Evolutionary conservation across 2,329 filamentous ascomycete species (phyloP), one percentile per base, ranked within the genome.

Genomic region (Sarocladiaceae sp.): DNA sequence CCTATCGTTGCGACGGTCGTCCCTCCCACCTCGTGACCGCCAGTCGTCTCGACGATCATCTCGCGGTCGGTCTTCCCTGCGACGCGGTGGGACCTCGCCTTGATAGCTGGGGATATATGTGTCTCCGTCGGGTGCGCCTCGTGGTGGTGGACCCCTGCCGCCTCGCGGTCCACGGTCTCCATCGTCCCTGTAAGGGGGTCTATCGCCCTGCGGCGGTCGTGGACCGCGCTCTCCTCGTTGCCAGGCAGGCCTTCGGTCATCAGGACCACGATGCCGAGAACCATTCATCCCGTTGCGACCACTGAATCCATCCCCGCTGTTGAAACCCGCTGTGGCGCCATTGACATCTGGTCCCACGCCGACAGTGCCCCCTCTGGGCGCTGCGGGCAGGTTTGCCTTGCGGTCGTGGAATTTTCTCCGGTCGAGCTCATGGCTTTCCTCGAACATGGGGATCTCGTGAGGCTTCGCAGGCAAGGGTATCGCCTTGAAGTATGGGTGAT

Each of bases 371-470:
- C 92, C 93, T 59, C 93, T 91, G 0, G 94, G 94, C 1, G 93
- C 94, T 12, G 94, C 93, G 3, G 93, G 93, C 11, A 93, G 78
- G 20, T 86, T 87, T 20, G 87, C 87, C 63, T 90, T 90, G 62
- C 94, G 87, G 54, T 91, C 88, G 58, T 95, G 87, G 60, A 91
- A 93, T 69, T 93, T 95, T 66, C 91, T 84, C 49, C 93, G 83
- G 66, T 99, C 94, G n/a, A 97, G 76, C 68, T 99, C 94, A 69
- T 99, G 94, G 40, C 91, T 96, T 62, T 97, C 93, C 64, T 96
- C 90, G 63, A 96, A 97, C 15, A 75, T 80, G 2, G 94, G 94
- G n/a, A 99, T 80, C 49, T 97, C 91, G 57, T 87, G 86, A 1
- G 94, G 90, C 52, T 82, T 81, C 35, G 92, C 84, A 8, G 94